Evolutionary conservation across 352 stramenopile genomes (phyloP), one percentile per base, ranked within the genome.

Genomic region (Phytophthora pistaciae): DNA sequence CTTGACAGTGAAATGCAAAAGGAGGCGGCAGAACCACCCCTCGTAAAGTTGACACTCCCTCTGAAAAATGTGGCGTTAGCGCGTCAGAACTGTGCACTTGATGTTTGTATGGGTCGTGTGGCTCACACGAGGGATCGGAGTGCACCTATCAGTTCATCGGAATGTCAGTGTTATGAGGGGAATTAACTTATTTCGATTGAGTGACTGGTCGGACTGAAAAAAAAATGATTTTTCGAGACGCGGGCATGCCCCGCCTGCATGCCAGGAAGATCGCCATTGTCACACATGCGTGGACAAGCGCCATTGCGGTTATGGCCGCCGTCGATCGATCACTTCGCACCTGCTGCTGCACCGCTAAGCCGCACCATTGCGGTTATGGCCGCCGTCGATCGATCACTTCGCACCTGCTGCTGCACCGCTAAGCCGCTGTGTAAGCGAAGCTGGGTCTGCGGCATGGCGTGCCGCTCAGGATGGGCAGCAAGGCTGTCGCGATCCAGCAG

Each of bases 391-490:
- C 6, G 48, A 18, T 29, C n/a, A 31, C n/a, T 14, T 54, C 44
- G 44, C 20, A 23, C 44, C 44, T 52, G 44, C n/a, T 23, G 44
- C 44, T 54, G 48, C 48, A 54, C 48, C 48, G 21, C 23, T 63
- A 9, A 7, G n/a, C 6, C 56, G 20, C 25, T 59, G 29, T 59
- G 53, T 29, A 59, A 59, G 53, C 31, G 31, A 42, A 42, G 23
- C 56, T 33, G 38, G 54, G 36, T 8, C 13, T 42, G 23, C 36
- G 18, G 56, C 36, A 20, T 63, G 38, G 18, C 11, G 56, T 63
- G 42, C 38, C 56, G 14, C n/a, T 27, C 57, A 44, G 8, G 44
- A 64, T 64, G 58, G 25, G 44, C 25, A 56, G 58, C 56, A 38
- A 63, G 31, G 20, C 56, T 5, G n/a, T 14, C 57, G 16, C 58